A percentile compares a stretch with the other conserved stretches of the same genome.
These are phyloP conservation scores for Lachancea waltii DNA, from an alignment of 805 yeast genomes.

Conservation along the genomic window DNA sequence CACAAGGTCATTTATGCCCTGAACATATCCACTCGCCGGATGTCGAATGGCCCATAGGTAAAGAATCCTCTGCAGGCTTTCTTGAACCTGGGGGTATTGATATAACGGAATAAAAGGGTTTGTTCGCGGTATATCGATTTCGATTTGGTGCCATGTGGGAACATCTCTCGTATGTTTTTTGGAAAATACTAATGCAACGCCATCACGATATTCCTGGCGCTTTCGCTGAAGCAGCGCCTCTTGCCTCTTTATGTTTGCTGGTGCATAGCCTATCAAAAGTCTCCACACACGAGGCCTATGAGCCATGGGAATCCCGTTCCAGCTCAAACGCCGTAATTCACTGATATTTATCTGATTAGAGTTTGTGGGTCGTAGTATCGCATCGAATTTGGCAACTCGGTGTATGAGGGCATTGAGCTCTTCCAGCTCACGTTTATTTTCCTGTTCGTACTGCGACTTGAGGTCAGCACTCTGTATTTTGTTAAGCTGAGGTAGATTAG, in stretches of 20 bases:
- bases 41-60: constrained; percentile 95
- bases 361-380: constrained; percentile 44
- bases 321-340: constrained; percentile 70
- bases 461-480: constrained; percentile 18
- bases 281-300: constrained; percentile 87
- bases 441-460: constrained; percentile 23
- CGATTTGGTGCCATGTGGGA: constrained; percentile 90
- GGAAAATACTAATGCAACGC: constrained; percentile 56
- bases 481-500: constrained; percentile 27
- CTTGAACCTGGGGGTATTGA: constrained; percentile 61
- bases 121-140: constrained; percentile 90
- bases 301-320: constrained; percentile 89
- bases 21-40: constrained; percentile 97
- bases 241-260: constrained; percentile 76
- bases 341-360: constrained; percentile 53
- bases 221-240: constrained; percentile 64
- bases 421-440: constrained; percentile 30
- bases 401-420: constrained; percentile 54
- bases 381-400: constrained; percentile 61
- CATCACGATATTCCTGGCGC: constrained; percentile 77
- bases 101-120: constrained; percentile 79
- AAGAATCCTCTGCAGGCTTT: constrained; percentile 70
- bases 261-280: constrained; percentile 79
- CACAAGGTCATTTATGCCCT: constrained; percentile 89
- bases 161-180: constrained; percentile 54